Base-by-base conservation (phyloP, 768 basidiomycete species). In the Mycena capillaripes region DNA sequence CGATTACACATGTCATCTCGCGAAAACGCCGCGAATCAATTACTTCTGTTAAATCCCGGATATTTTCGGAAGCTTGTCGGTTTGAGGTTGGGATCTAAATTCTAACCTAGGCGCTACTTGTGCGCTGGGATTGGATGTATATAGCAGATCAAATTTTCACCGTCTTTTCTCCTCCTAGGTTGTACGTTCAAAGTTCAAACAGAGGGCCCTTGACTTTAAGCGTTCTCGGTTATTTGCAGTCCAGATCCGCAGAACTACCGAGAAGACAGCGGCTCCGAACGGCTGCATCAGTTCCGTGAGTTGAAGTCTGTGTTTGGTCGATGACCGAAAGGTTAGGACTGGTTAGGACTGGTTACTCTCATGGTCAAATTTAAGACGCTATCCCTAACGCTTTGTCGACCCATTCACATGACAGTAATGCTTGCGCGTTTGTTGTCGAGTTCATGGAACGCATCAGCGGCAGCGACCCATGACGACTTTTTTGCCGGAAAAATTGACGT, bases 241-340 rank as follows among this genome's bases (percentile, higher is more conserved):
- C 16, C n/a, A n/a, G n/a, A n/a, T 61, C 67, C 67, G 67, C 29
- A 53, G 59, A 69, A 69, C 59, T 23, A 44, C 67, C 67, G 67
- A 69, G 44, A 44, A 61, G 48, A 10, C 7, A 44, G 58, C 67
- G 58, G 57, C 7, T 48, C 44, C 30, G 57, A 58, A 25, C 4
- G 17, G 8, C 38, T 34, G 12, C 5, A 55, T 7, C 27, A 29
- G n/a, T 29, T 60, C 40, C 38, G n/a, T n/a, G n/a, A n/a, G n/a
- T n/a, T n/a, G 56, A n/a, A 46, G 27, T 0, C 10, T 52, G 4
- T 17, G n/a, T 63, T 25, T 63, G 38, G 23, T 25, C 30, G 0
- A 11, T 19, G 34, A 32, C 48, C 62, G 34, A 27, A 30, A 23
- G 57, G 25, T 9, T 14, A 23, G n/a, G 23, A 25, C 23, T 25